These are phyloP conservation scores for Stephanodiscus triporus DNA, from an alignment of 108 stramenopile genomes.

Conservation along the genomic window DNA sequence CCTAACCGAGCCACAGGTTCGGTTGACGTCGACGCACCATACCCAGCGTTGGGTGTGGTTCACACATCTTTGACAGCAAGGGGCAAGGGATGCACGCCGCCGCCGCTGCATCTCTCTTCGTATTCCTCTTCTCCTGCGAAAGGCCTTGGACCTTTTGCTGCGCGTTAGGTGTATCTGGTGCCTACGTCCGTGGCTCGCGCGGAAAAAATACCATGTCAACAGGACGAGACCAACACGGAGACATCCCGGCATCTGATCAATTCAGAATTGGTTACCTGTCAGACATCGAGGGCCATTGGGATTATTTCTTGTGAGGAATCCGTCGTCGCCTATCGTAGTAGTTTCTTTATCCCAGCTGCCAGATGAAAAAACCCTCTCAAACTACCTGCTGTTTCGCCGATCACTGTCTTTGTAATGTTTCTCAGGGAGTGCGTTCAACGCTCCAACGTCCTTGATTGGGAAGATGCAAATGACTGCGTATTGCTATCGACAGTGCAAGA, in stretches of 20 bases:
- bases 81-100: not conserved
- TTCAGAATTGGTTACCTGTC: constrained; percentile 59
- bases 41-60: no score
- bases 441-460: constrained; percentile 50
- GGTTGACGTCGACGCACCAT: no score
- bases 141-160: not conserved
- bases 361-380: not conserved
- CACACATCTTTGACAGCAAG: no score
- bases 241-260: not conserved
- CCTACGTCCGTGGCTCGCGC: constrained; percentile 1
- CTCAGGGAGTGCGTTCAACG: constrained; percentile 42
- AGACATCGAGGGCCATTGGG: constrained; percentile 65
- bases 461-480: constrained; percentile 7
- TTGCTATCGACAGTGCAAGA: constrained; percentile 1
- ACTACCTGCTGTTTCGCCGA: not conserved
- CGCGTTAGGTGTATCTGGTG: not conserved
- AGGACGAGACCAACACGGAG: not conserved
- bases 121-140: no score
- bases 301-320: constrained; percentile 46
- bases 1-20: no score
- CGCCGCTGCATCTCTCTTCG: not conserved
- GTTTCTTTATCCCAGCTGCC: not conserved
- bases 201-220: constrained; percentile 3
- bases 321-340: not conserved
- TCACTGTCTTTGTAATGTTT: not conserved